Evolutionary conservation across 805 yeast genomes (phyloP).

Genomic region (Teunomyces atbi): DNA sequence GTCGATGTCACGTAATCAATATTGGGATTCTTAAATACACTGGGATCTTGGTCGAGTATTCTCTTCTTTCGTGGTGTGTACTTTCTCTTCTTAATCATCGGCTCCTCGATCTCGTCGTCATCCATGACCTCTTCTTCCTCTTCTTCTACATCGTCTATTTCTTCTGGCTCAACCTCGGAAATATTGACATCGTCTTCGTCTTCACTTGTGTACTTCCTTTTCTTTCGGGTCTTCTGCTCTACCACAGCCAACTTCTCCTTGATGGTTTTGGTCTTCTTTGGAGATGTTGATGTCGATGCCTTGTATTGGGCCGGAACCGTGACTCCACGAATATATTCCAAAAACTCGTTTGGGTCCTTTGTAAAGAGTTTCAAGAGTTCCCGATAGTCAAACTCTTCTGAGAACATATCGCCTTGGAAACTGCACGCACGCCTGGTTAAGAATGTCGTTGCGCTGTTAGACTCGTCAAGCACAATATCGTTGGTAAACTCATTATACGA

Average conservation of each 20-base stretch:
- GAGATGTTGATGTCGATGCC: conserved; percentile 6
- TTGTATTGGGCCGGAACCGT: conserved; percentile 27
- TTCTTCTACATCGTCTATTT: conserved; percentile 19
- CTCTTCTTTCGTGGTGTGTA: conserved; percentile 8
- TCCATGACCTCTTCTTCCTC: conserved; percentile 19
- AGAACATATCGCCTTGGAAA: conserved; percentile 28
- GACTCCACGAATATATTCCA: conserved; percentile 24
- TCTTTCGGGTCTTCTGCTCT: not conserved
- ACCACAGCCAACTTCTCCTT: conserved; percentile 5
- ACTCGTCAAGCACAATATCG: conserved; percentile 35
- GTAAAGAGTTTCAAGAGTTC: conserved; percentile 23
- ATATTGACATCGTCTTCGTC: not conserved
- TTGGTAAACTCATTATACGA: conserved; percentile 31
- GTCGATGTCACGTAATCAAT: conserved; percentile 16
- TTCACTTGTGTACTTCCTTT: not conserved
- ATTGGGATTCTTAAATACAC: conserved; percentile 14
- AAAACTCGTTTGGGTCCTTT: conserved; percentile 27
- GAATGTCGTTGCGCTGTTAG: conserved; percentile 28
- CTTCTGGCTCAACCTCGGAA: not conserved
- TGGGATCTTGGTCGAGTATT: conserved; percentile 12
- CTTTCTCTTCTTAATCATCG: conserved; percentile 7
- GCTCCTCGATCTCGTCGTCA: conserved; percentile 10
- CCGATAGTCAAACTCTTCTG: conserved; percentile 40
- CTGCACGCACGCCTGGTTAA: conserved; percentile 46
- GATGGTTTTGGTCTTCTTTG: conserved; percentile 6